Base-by-base conservation (phyloP, 768 basidiomycete genomes). In the Kwoniella newhampshirensis region DNA sequence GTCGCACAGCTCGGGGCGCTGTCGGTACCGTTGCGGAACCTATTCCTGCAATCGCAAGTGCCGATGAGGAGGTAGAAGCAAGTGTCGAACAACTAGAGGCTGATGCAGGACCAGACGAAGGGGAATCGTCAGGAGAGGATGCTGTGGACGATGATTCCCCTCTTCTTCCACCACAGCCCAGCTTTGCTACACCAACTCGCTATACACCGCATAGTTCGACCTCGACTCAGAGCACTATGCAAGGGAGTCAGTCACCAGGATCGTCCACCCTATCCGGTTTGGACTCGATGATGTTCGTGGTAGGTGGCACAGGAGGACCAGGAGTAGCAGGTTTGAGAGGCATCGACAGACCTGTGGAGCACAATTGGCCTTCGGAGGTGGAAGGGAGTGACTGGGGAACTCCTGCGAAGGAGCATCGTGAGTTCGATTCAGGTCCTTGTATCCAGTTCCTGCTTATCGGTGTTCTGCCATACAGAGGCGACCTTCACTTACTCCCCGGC, bases 371-470 rank as follows among this genome's bases (percentile, higher is more conserved):
- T 35, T 48, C 64, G 12, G 70, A 61, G 25, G 68, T 66, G 5
- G 62, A 59, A 15, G 56, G 59, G 11, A 71, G 73, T 59, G 64
- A 66, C 17, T 72, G 69, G 63, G 66, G 71, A 7, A 75, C 73
- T 17, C 73, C 73, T 21, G 70, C 62, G 3, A 67, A 63, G 35
- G 55, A 59, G 8, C 51, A 55, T 50, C 56, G 64, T 66, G 37
- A 60, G 64, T 59, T 37, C 8, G 15, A 51, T 17, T 51, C 35
- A 6, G 12, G 4, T 18, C 42, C 9, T 13, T 40, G 9, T 18
- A 26, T 13, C 26, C 20, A 21, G 4, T 27, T 13, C 11, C 40
- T 43, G 18, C 26, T 17, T 11, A 4, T 8, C 37, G 13, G 15
- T 17, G 12, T 27, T n/a, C 36, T 23, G n/a, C 18, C 8, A 8